phyloP scores from a whole-genome alignment of 2,329 filamentous ascomycete genomes.

The Elsinoe batatas region DNA sequence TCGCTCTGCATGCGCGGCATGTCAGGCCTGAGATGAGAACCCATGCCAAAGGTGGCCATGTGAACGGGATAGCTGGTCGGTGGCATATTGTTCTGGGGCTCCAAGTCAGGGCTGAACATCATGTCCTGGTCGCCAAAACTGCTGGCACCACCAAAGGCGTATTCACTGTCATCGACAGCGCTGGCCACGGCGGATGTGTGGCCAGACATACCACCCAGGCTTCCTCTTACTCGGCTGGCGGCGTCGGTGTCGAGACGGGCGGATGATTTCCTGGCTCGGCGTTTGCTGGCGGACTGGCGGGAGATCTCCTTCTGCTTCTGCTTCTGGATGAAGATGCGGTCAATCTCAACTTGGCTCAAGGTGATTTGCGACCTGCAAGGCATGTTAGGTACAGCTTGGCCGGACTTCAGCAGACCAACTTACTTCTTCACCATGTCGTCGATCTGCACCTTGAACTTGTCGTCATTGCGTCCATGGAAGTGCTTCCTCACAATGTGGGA shows the following conservation, averaged over 20 bases:
- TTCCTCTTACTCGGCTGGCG: neutral
- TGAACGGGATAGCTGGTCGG: neutral
- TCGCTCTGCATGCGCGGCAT: neutral
- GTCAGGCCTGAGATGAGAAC: neutral
- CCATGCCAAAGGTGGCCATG: neutral
- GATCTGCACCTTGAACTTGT: slow-evolving; percentile 13
- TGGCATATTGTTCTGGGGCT: neutral
- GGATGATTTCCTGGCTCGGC: slow-evolving; percentile 4
- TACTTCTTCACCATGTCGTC: slow-evolving; percentile 13
- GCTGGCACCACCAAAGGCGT: slow-evolving; percentile 1
- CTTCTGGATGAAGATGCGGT: neutral
- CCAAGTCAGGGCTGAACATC: slow-evolving; percentile 8
- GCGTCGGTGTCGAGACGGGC: slow-evolving; percentile 3
- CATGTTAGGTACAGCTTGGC: slow-evolving; percentile 2
- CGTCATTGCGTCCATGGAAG: slow-evolving; percentile 14
- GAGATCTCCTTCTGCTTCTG: slow-evolving; percentile 1
- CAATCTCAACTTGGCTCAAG: slow-evolving; percentile 2
- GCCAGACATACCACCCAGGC: neutral
- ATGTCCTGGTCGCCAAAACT: neutral
- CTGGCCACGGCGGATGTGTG: neutral
- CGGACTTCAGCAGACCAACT: neutral
- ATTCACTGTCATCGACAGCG: slow-evolving; percentile 2
- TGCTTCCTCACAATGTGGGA: slow-evolving; percentile 68
- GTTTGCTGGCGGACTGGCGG: neutral
- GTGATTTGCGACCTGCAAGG: neutral